phyloP scores from a whole-genome alignment of 352 stramenopile genomes.

The Phytopythium kandeliae region DNA sequence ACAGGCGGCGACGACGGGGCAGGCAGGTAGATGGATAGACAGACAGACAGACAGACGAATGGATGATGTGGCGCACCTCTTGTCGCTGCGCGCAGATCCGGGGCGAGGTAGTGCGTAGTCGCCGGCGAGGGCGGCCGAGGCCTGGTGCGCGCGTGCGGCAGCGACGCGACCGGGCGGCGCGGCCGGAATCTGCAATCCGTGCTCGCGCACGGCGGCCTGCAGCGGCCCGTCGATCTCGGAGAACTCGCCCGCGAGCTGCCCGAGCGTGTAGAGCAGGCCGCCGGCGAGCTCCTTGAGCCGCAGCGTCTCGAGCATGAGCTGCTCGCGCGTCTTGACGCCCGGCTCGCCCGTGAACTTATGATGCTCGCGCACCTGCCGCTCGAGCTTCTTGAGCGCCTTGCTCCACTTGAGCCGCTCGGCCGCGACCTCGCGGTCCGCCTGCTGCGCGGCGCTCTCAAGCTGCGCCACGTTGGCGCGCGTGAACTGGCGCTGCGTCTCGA shows the following conservation, averaged over 20 bases:
- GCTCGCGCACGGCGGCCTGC: conserved; percentile 55
- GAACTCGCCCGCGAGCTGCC: conserved; percentile 92
- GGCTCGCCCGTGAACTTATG: conserved; percentile 25
- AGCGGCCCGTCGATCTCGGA: conserved; percentile 89
- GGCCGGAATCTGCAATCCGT: conserved; percentile 72
- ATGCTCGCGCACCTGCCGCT: conserved; percentile 60
- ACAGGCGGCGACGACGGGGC: too few species aligned
- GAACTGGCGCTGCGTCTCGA: conserved; percentile 66
- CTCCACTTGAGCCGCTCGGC: conserved; percentile 56
- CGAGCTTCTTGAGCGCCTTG: conserved; percentile 70
- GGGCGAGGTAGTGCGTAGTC: conserved; percentile 38
- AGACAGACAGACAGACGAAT: too few species aligned
- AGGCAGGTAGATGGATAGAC: too few species aligned
- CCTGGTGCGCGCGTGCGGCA: conserved; percentile 32
- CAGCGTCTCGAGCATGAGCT: conserved; percentile 76
- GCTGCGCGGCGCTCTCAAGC: conserved; percentile 44
- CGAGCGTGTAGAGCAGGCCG: conserved; percentile 88
- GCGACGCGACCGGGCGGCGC: conserved; percentile 64
- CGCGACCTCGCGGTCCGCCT: conserved; percentile 71
- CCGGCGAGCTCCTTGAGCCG: conserved; percentile 79
- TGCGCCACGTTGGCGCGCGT: conserved; percentile 55
- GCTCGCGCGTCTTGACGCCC: conserved; percentile 50
- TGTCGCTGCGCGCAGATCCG: conserved; percentile 62
- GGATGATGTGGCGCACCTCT: too few species aligned
- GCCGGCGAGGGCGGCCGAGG: background rate